A percentile compares a stretch with the other conserved stretches of the same genome.
Conservation (phyloP, 352 stramenopile genomes). For the Salisapilia sapeloensis region DNA sequence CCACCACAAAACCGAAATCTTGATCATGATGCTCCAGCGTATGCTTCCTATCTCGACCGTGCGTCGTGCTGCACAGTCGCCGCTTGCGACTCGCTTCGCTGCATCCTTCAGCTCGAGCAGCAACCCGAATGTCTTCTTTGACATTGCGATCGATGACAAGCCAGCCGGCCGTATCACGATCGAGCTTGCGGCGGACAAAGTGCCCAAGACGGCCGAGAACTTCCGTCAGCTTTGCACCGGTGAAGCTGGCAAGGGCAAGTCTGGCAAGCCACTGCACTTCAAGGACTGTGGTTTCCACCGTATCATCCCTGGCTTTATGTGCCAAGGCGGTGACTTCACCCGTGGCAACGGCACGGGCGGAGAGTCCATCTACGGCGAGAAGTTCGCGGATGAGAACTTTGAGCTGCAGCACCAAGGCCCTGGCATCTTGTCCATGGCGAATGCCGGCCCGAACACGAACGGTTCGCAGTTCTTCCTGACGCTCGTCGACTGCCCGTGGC, state of each 20-base stretch:
- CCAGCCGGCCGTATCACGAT: slow-evolving; percentile 72
- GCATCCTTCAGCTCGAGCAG: too few species aligned
- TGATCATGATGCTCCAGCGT: too few species aligned
- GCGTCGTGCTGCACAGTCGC: too few species aligned
- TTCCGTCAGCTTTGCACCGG: slow-evolving; percentile 95
- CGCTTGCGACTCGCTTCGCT: too few species aligned
- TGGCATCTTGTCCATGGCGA: slow-evolving; percentile 93
- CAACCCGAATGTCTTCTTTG: slow-evolving; percentile 94
- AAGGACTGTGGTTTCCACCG: slow-evolving; percentile 86
- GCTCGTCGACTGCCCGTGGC: slow-evolving; percentile 81
- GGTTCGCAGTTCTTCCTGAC: slow-evolving; percentile 97
- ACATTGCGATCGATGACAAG: slow-evolving; percentile 90
- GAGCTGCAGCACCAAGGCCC: slow-evolving; percentile 79
- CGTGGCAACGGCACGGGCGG: slow-evolving; percentile 74
- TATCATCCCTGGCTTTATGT: slow-evolving; percentile 90
- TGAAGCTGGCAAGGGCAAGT: slow-evolving; percentile 84
- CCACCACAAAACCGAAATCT: too few species aligned
- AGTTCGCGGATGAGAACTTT: slow-evolving; percentile 96
- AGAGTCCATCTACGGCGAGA: slow-evolving; percentile 89
- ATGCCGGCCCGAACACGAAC: slow-evolving; percentile 94
- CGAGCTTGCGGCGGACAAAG: slow-evolving; percentile 88
- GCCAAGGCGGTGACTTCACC: slow-evolving; percentile 96
- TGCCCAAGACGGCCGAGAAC: slow-evolving; percentile 98
- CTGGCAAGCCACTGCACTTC: slow-evolving; percentile 72
- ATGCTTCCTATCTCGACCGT: too few species aligned